These are phyloP conservation scores for Phytophthora podocarpi DNA, from an alignment of 352 stramenopile genomes.

Conservation along the genomic window DNA sequence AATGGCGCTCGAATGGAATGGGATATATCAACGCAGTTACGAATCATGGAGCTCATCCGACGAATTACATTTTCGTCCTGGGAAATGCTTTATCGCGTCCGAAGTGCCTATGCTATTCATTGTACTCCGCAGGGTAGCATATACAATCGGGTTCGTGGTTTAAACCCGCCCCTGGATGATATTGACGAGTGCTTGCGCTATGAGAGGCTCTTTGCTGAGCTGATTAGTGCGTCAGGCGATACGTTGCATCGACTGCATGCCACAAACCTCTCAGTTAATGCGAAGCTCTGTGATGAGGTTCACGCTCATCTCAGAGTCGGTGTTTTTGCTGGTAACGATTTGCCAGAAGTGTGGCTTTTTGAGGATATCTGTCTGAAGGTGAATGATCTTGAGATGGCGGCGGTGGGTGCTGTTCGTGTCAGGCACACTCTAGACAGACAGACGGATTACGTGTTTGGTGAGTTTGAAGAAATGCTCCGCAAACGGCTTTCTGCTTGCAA, in stretches of 20 bases:
- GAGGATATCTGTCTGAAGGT: constrained; percentile 45
- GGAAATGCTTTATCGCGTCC: constrained; percentile 81
- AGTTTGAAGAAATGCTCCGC: constrained; percentile 67
- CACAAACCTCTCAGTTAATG: constrained; percentile 51
- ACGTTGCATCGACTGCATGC: constrained; percentile 66
- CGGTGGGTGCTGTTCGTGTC: constrained; percentile 45
- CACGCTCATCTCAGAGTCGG: constrained; percentile 48
- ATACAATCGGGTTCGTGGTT: constrained; percentile 62
- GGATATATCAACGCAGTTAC: constrained; percentile 60
- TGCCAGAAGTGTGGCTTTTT: constrained; percentile 78
- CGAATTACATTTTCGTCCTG: constrained; percentile 71
- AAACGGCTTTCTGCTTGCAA: constrained; percentile 46
- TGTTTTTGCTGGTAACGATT: constrained; percentile 66
- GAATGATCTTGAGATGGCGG: constrained; percentile 48
- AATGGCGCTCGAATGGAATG: constrained; percentile 53
- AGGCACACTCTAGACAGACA: constrained; percentile 58
- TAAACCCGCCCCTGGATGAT: constrained; percentile 65
- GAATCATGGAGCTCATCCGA: constrained; percentile 66
- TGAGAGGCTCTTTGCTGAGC: constrained; percentile 37
- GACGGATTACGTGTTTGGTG: constrained; percentile 65
- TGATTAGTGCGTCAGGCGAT: constrained; percentile 71
- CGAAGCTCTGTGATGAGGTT: constrained; percentile 37
- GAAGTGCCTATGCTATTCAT: constrained; percentile 54
- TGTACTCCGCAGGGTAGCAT: constrained; percentile 55
- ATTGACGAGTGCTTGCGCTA: constrained; percentile 41